Evolutionary conservation across 495 filamentous ascomycete species (phyloP), one percentile per base, ranked within the genome.

Genomic region (Schizothecium vesticola): DNA sequence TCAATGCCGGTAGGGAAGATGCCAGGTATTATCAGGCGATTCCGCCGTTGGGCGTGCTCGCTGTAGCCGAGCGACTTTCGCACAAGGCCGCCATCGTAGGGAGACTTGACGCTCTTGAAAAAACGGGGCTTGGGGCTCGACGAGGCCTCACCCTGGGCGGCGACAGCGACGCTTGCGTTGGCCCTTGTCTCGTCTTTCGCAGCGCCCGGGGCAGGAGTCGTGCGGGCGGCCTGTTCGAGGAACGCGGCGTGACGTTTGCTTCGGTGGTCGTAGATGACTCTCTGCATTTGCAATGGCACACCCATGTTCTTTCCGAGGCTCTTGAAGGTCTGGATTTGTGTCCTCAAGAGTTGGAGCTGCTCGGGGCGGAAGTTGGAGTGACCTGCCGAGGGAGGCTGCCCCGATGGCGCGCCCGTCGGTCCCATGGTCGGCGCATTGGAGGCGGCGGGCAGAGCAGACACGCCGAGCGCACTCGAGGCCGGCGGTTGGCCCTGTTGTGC

Each of bases 1-100:
- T 94, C 90, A 28, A 97, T 84, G n/a, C 95, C 95, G 13, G 88
- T 82, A 11, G 94, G 93, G 82, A 96, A 93, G 61, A 96, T 87
- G 73, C 91, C 92, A 0, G 94, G 92, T 55, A 97, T 87, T 69
- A 92, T 87, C 28, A 87, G 83, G 57, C 94, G 88, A 56, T 91
- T 89, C 55, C 86, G 84, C 59, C 94, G 87, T 29, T 83, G 82
- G 8, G 82, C 82, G 74, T 98, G 94, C 33, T 92, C 89, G n/a
- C 85, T 81, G 75, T 95, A 97, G 74, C 84, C 89, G 73, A 98
- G 92, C 26, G 75, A 73, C 76, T 82, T 76, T 76, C 83, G 72
- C 77, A 83, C 69, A 84, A 83, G 69, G 72, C 80, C 75, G 22
- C 74, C 69, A 76, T 85, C 80, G 65, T 89, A 90, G 0, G 92